Evolutionary conservation across 805 yeast genomes (phyloP).

Genomic region (Zygoascus bituminiphila): DNA sequence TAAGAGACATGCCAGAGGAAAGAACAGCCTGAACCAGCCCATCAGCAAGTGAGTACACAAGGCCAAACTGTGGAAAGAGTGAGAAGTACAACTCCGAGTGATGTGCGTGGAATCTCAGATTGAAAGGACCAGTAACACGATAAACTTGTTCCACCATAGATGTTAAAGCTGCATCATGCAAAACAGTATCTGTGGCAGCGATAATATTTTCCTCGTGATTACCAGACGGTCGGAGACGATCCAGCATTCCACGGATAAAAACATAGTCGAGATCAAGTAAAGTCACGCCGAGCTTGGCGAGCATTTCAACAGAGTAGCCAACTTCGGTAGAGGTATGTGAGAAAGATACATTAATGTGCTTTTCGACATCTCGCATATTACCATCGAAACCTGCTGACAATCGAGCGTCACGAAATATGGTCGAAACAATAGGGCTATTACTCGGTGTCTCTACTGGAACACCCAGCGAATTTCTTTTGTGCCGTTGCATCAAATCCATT

Average conservation of each 20-base stretch:
- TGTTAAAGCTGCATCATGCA: too few species aligned
- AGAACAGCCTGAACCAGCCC: neutral
- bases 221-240: neutral
- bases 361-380: neutral
- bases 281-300: neutral
- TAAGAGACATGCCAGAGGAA: neutral
- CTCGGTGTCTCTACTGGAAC: neutral
- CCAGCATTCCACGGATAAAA: neutral
- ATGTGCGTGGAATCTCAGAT: neutral
- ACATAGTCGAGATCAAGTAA: neutral
- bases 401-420: neutral
- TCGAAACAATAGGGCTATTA: neutral
- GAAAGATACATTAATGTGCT: neutral
- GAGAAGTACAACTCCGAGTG: neutral
- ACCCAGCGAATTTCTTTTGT: neutral
- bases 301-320: neutral
- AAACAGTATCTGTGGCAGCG: neutral
- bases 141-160: neutral
- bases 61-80: neutral
- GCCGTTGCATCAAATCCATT: neutral
- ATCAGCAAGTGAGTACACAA: neutral
- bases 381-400: neutral
- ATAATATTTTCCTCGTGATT: neutral
- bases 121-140: neutral
- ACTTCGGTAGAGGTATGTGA: neutral